phyloP scores from a whole-genome alignment of 345 rosid genomes.

The Mallotus nudiflorus region DNA sequence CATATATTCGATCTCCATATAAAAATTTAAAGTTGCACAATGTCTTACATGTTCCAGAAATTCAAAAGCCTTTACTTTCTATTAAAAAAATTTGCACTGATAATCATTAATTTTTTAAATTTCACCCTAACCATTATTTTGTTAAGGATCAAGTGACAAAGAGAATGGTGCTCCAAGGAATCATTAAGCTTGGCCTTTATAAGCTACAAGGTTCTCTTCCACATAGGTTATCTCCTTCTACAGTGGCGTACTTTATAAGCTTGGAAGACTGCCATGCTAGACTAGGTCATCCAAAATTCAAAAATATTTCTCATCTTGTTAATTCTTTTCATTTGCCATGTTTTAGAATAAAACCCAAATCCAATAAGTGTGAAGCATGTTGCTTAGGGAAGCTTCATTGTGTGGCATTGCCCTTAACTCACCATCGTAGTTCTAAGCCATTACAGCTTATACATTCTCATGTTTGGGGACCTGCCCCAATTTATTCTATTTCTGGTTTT shows the following conservation, averaged over 20 bases:
- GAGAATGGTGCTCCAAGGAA: background rate
- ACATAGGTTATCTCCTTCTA: background rate
- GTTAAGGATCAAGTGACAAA: background rate
- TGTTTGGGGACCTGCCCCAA: background rate
- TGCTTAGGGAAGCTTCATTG: background rate
- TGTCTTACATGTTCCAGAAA: background rate
- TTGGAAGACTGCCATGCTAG: background rate
- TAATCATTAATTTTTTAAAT: background rate
- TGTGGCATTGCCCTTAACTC: background rate
- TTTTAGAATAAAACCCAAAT: background rate
- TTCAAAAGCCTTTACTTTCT: background rate
- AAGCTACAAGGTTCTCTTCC: background rate
- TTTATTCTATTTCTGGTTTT: background rate
- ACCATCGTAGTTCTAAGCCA: background rate
- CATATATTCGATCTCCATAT: background rate
- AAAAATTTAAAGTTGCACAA: background rate
- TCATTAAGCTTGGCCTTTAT: background rate
- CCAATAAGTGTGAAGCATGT: background rate
- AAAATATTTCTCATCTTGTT: background rate
- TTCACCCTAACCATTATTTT: background rate
- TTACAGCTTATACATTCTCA: background rate
- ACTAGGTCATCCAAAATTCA: background rate
- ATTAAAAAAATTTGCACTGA: background rate
- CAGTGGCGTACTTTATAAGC: background rate
- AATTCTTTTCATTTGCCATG: background rate